Base-by-base conservation (phyloP, 495 filamentous ascomycete genomes). In the Pseudomonodictys pantanalensis region DNA sequence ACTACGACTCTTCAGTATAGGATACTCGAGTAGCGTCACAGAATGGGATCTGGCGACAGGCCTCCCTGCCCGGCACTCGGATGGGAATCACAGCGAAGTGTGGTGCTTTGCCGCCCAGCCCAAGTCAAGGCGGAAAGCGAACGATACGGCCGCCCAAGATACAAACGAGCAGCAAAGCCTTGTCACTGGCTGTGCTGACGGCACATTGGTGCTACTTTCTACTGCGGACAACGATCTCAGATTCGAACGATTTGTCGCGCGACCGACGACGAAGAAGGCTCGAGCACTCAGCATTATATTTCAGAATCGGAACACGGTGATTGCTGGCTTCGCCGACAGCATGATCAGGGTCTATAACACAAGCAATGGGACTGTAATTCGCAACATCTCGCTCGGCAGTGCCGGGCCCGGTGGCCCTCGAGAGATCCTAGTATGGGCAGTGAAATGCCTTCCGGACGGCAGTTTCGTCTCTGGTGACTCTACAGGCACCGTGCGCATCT, bases 21-120 rank as follows among this genome's bases (percentile, higher is more conserved):
- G 95, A 56, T 96, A 92, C 71, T 96, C 92, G 15, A 86, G 86
- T 30, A 84, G 84, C 8, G 84, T 99, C 48, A 97, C 92, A 1
- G 93, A 99, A 72, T 99, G 93, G 93, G 86, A 97, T 75, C 72
- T 97, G 9, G 82, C 83, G 58, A 86, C 83, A 59, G 89, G 89
- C 4, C 76, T 80, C 49, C 89, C 91, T 7, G 75, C 84, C 70
- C 82, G 86, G 29, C 88, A 96, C 69, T 87, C 91, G 8, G 90
- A 89, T 69, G 92, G 92, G 18, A 95, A 92, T 71, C 88, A 95
- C 70, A 92, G 92, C 35, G 93, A 95, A 65, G 92, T 97, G 56
- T 99, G 93, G 93, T 96, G 92, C 73, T 78, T 97, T 56, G 88
- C 86, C 58, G 89, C 86, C n/a, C 93, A 97, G 75, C 93, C 95